phyloP scores from a whole-genome alignment of 1,139 yeast genomes.

The Sugiyamaella japonica region DNA sequence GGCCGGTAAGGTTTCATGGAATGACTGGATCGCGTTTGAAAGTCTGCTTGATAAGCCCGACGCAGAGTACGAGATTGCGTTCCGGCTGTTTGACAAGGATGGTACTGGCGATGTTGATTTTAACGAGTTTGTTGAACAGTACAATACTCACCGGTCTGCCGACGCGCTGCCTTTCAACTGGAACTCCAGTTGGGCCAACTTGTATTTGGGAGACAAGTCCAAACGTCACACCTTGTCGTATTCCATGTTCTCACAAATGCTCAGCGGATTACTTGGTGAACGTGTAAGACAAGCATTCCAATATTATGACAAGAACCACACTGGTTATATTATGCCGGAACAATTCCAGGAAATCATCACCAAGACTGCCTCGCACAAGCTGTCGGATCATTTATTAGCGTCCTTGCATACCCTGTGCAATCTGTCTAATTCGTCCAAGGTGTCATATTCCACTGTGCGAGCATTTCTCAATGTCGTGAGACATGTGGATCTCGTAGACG shows the following conservation, averaged over 20 bases:
- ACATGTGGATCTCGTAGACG: conserved; percentile 46
- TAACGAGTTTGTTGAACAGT: conserved; percentile 42
- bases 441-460: conserved; percentile 47
- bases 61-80: conserved; percentile 50
- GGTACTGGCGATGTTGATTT: conserved; percentile 45
- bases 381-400: conserved; percentile 43
- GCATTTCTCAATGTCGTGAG: conserved; percentile 47
- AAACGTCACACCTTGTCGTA: conserved; percentile 45
- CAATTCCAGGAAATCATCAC: conserved; percentile 45
- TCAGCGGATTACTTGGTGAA: conserved; percentile 47
- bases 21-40: conserved; percentile 46
- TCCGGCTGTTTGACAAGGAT: conserved; percentile 44
- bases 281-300: conserved; percentile 49
- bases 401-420: conserved; percentile 44
- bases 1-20: conserved; percentile 40
- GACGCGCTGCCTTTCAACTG: conserved; percentile 47
- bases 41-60: conserved; percentile 46
- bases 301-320: conserved; percentile 40
- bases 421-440: conserved; percentile 39
- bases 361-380: conserved; percentile 45
- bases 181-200: conserved; percentile 45
- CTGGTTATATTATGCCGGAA: conserved; percentile 46
- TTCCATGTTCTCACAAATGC: conserved; percentile 48
- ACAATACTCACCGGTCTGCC: conserved; percentile 40
- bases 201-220: conserved; percentile 44